Base-by-base conservation (phyloP, 2,329 filamentous ascomycete species). In the Fusarium falciforme region DNA sequence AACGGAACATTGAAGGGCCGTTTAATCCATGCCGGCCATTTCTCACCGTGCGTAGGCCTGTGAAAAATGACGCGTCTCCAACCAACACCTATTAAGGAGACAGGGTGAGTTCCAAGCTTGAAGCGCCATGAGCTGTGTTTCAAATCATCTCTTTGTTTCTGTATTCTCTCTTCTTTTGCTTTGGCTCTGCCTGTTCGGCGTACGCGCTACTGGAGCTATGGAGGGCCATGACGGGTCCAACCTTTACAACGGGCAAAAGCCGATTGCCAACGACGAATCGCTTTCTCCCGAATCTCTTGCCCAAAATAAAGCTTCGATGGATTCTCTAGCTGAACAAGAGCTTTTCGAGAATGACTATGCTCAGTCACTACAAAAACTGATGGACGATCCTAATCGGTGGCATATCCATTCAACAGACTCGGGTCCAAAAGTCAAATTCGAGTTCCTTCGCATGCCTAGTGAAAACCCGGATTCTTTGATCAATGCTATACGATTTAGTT, bases 1-100 rank as follows among this genome's bases (percentile, higher is more conserved):
- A 4, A 20, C 47, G 47, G 47, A 54, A 14, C 27, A 54, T 54
- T 2, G 4, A 54, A 31, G 47, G 47, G 17, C 47, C 47, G 47
- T 31, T 12, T 2, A 5, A 54, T 54, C 47, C 47, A 54, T 54
- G 47, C 14, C 11, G 6, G 7, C 6, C 1, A 2, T 8, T 9
- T 54, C 47, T 54, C 17, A 54, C 27, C 17, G 16, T 22, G 42
- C 47, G 47, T 52, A 9, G 2, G 29, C 17, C 3, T 14, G 27
- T 29, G 10, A 14, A 54, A 54, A 54, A 31, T 54, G 47, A 54
- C 47, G 25, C 47, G 6, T 54, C 27, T 52, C 27, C 17, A 54
- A 25, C 6, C 11, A 14, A 7, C 20, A 44, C 40, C 10, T 25
- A 7, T 25, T 3, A 25, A 44, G 40, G 6, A 7, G n/a, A 6